A percentile compares a stretch with the other conserved stretches of the same genome.
Conservation (phyloP, 1,284 basidiomycete genomes). For the Naganishia sp. region DNA sequence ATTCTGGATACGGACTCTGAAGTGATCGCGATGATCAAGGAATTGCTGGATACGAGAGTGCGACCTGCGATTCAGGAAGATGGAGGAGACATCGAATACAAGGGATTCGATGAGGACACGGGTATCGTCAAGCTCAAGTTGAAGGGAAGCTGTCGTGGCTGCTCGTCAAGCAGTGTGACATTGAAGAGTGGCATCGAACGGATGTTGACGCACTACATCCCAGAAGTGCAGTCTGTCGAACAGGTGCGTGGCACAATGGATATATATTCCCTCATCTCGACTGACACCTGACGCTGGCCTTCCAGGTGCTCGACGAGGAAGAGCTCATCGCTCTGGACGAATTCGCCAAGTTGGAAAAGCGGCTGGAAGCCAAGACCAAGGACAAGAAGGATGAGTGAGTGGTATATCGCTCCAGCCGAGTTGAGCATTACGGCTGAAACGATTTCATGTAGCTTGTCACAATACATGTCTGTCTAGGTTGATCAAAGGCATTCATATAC, state of each 20-base stretch:
- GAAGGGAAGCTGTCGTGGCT: slow-evolving; percentile 95
- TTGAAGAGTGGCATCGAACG: slow-evolving; percentile 94
- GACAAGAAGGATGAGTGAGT: slow-evolving; percentile 41
- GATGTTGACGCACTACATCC: slow-evolving; percentile 99
- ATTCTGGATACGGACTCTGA: slow-evolving; percentile 97
- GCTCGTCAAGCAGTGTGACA: slow-evolving; percentile 88
- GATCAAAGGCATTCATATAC: not conserved
- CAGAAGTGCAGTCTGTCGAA: slow-evolving; percentile 95
- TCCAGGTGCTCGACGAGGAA: slow-evolving; percentile 82
- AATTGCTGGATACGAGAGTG: slow-evolving; percentile 90
- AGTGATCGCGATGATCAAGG: slow-evolving; percentile 98
- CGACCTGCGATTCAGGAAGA: slow-evolving; percentile 87
- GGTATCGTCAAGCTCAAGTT: slow-evolving; percentile 73
- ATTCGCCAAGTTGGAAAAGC: slow-evolving; percentile 86
- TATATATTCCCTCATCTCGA: too few species aligned
- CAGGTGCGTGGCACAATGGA: slow-evolving; percentile 61
- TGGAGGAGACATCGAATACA: slow-evolving; percentile 60
- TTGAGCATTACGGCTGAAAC: not conserved
- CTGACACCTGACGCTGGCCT: not conserved
- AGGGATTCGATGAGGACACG: slow-evolving; percentile 58
- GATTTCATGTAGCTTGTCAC: slow-evolving; percentile 44
- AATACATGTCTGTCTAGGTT: slow-evolving; percentile 44
- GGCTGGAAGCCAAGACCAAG: slow-evolving; percentile 61
- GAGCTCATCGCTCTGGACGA: slow-evolving; percentile 85
- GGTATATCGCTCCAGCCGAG: not conserved